phyloP scores from a whole-genome alignment of 2,329 filamentous ascomycete species.

The Sphaerulina musiva region DNA sequence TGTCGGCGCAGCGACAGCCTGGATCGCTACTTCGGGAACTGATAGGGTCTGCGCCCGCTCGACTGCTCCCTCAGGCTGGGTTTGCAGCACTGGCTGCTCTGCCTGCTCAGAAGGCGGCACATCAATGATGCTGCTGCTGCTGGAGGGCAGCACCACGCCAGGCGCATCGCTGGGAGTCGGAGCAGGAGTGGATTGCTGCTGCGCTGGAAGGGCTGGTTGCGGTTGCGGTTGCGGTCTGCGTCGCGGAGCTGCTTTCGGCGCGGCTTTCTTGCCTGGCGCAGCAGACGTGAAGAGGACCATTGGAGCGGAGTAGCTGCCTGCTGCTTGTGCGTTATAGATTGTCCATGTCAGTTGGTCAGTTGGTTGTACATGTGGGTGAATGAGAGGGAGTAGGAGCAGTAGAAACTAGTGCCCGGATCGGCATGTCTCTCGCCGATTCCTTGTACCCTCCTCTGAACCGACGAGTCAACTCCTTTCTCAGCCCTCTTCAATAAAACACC shows the following conservation, averaged over 20 bases:
- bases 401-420: neutral
- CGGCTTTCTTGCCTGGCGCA: slow-evolving; percentile 46
- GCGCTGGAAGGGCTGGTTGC: slow-evolving; percentile 10
- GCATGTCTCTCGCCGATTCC: no score
- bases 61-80: neutral
- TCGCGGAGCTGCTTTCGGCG: slow-evolving; percentile 43
- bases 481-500: neutral
- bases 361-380: neutral
- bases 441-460: no score
- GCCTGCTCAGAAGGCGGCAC: neutral
- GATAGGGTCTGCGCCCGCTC: neutral
- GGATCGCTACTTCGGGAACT: neutral
- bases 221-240: slow-evolving; percentile 34
- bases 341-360: neutral
- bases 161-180: slow-evolving; percentile 7
- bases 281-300: slow-evolving; percentile 49
- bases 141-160: neutral
- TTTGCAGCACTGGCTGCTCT: no score
- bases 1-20: neutral
- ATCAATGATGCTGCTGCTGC: neutral
- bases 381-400: neutral
- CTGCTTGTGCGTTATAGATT: slow-evolving; percentile 8
- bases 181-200: slow-evolving; percentile 2
- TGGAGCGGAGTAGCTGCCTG: slow-evolving; percentile 17
- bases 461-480: neutral